Conservation (phyloP, 805 yeast genomes). For the Wickerhamomyces bovis region DNA sequence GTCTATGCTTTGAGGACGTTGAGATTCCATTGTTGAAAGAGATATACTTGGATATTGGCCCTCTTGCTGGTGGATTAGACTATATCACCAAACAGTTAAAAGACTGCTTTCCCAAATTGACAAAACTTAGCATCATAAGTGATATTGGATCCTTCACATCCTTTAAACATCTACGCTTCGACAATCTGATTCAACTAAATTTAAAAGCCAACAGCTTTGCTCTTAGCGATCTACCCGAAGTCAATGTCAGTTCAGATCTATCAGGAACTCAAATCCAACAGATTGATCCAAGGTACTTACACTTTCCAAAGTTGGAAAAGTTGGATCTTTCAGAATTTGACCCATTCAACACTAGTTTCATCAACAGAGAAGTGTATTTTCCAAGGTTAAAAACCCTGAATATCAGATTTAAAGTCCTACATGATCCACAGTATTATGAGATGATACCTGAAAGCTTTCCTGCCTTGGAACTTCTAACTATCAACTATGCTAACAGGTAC, state of each 20-base stretch:
- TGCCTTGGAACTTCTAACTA: constrained; percentile 2
- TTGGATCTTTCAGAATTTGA: constrained; percentile 11
- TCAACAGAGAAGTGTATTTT: constrained; percentile 1
- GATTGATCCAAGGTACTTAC: not conserved
- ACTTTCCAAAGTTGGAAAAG: constrained; percentile 5
- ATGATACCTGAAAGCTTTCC: constrained; percentile 12
- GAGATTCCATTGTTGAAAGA: constrained; percentile 1
- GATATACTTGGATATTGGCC: constrained; percentile 2
- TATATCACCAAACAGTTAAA: constrained; percentile 2
- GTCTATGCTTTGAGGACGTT: constrained; percentile 10
- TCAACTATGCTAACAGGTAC: constrained; percentile 15
- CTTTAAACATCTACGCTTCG: constrained; percentile 3
- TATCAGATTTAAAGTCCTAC: constrained; percentile 2
- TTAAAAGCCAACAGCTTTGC: constrained; percentile 4
- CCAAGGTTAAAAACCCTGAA: constrained; percentile 3
- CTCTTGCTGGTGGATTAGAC: constrained; percentile 2
- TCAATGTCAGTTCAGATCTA: not conserved
- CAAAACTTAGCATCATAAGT: constrained; percentile 1
- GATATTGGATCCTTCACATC: not conserved
- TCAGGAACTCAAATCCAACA: not conserved
- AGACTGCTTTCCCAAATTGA: not conserved
- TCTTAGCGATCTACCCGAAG: not conserved
- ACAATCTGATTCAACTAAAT: constrained; percentile 1
- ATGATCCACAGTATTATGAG: constrained; percentile 6
- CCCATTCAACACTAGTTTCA: constrained; percentile 9